phyloP scores from a whole-genome alignment of 1,284 basidiomycete species.

The Hypsizygus ulmarius region DNA sequence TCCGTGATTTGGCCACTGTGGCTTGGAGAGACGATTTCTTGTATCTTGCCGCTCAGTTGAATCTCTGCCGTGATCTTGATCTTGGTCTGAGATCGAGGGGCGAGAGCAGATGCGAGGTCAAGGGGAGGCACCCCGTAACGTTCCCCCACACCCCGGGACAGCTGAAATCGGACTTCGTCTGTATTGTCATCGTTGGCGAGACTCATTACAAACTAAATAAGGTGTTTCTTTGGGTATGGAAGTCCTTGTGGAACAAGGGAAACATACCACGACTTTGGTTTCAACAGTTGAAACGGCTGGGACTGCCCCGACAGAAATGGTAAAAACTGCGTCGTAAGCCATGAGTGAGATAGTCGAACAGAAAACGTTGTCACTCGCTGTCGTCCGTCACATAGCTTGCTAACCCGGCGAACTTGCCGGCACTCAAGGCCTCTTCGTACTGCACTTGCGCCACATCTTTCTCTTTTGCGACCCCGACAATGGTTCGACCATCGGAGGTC shows the following conservation, averaged over 20 bases:
- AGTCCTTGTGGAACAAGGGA: no score
- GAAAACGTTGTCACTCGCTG: conserved; percentile 34
- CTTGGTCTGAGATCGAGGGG: conserved; percentile 31
- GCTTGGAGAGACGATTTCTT: conserved; percentile 38
- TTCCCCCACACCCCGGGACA: conserved; percentile 47
- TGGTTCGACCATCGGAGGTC: conserved; percentile 23
- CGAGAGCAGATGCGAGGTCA: conserved; percentile 31
- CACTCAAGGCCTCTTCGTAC: conserved; percentile 40
- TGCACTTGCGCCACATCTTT: conserved; percentile 41
- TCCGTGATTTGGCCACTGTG: conserved; percentile 33
- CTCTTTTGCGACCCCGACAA: conserved; percentile 52
- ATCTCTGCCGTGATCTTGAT: conserved; percentile 43
- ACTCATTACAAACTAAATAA: conserved; percentile 35
- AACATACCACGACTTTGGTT: conserved; percentile 42
- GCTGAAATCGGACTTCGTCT: conserved; percentile 48
- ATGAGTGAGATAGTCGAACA: background rate
- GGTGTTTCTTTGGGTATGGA: no score
- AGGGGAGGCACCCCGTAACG: conserved; percentile 48
- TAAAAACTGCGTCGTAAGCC: conserved; percentile 42
- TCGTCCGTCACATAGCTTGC: conserved; percentile 51
- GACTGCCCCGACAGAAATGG: conserved; percentile 54
- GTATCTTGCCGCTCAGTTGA: conserved; percentile 43
- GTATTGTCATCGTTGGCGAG: conserved; percentile 45
- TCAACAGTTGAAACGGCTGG: conserved; percentile 38
- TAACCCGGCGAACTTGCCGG: conserved; percentile 44